Percentiles rank a stretch among this genome's conserved stretches.
These are phyloP conservation scores for Pythium periplocum DNA, from an alignment of 352 stramenopile species.

Conservation along the genomic window DNA sequence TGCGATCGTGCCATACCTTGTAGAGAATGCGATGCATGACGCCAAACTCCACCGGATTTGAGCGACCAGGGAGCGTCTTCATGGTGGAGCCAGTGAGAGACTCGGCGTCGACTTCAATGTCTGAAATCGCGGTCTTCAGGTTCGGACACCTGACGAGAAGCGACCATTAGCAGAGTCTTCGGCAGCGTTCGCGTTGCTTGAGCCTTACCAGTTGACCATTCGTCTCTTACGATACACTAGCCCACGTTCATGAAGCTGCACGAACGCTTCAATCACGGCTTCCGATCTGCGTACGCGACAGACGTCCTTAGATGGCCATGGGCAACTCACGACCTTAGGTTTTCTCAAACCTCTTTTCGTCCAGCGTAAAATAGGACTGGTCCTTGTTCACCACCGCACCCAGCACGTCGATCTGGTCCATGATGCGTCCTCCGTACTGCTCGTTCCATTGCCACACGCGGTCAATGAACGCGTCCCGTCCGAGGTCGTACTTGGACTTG, in stretches of 20 bases:
- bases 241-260: slow-evolving; percentile 94
- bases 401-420: slow-evolving; percentile 92
- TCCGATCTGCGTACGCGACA: slow-evolving; percentile 19
- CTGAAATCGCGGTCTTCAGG: slow-evolving; percentile 94
- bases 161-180: neutral
- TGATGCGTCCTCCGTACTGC: slow-evolving; percentile 96
- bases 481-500: slow-evolving; percentile 92
- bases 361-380: slow-evolving; percentile 97
- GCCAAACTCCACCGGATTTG: slow-evolving; percentile 72
- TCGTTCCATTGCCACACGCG: slow-evolving; percentile 98
- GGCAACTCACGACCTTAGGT: no score
- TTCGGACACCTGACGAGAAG: slow-evolving; percentile 55
- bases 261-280: slow-evolving; percentile 63
- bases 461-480: slow-evolving; percentile 95
- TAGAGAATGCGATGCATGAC: slow-evolving; percentile 84
- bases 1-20: slow-evolving; percentile 18
- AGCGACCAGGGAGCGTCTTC: slow-evolving; percentile 66
- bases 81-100: slow-evolving; percentile 90
- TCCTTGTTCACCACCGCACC: slow-evolving; percentile 96
- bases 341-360: slow-evolving; percentile 88
- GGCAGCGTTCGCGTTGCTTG: neutral
- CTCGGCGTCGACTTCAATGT: slow-evolving; percentile 98
- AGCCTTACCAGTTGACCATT: slow-evolving; percentile 97
- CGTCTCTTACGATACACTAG: slow-evolving; percentile 95
- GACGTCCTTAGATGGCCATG: neutral